phyloP scores from a whole-genome alignment of 2,329 filamentous ascomycete genomes.

The Microdochium paspali region DNA sequence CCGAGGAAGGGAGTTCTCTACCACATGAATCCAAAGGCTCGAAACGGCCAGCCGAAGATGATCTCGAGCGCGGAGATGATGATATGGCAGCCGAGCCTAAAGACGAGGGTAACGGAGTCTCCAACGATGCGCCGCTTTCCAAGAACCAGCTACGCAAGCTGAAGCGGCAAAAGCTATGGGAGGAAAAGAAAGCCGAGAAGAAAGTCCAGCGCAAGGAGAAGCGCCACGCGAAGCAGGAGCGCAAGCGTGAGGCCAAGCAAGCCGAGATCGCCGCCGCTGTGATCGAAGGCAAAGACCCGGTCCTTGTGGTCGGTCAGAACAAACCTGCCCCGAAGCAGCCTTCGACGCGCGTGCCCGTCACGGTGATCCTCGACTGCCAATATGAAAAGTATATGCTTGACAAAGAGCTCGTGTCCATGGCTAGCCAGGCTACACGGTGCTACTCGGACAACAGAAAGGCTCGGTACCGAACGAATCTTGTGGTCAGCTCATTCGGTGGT shows the following conservation, averaged over 20 bases:
- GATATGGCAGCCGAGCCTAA: slow-evolving; percentile 53
- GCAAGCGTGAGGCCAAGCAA: slow-evolving; percentile 39
- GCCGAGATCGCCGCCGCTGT: slow-evolving; percentile 35
- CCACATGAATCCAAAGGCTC: slow-evolving; percentile 3
- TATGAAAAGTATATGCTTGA: slow-evolving; percentile 88
- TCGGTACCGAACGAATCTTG: slow-evolving; percentile 59
- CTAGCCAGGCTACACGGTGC: slow-evolving; percentile 72
- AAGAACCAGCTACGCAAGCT: slow-evolving; percentile 83
- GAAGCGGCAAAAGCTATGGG: slow-evolving; percentile 63
- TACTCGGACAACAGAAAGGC: slow-evolving; percentile 81
- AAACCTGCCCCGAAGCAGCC: slow-evolving; percentile 15
- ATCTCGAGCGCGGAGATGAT: slow-evolving; percentile 60
- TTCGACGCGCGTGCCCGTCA: slow-evolving; percentile 59
- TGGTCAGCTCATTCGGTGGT: slow-evolving; percentile 70
- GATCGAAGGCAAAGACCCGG: slow-evolving; percentile 31
- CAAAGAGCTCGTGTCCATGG: slow-evolving; percentile 74
- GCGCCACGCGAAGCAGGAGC: slow-evolving; percentile 34
- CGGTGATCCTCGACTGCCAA: slow-evolving; percentile 81
- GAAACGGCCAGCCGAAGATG: slow-evolving; percentile 30
- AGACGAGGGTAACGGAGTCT: slow-evolving; percentile 46
- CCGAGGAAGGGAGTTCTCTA: background rate
- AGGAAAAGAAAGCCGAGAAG: slow-evolving; percentile 55
- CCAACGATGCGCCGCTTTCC: slow-evolving; percentile 42
- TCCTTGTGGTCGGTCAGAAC: slow-evolving; percentile 12
- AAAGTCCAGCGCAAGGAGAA: slow-evolving; percentile 45